Evolutionary conservation across 371 early-diverging fungal genomes (phyloP), one percentile per base, ranked within the genome.

Genomic region (Mucor saturninus): DNA sequence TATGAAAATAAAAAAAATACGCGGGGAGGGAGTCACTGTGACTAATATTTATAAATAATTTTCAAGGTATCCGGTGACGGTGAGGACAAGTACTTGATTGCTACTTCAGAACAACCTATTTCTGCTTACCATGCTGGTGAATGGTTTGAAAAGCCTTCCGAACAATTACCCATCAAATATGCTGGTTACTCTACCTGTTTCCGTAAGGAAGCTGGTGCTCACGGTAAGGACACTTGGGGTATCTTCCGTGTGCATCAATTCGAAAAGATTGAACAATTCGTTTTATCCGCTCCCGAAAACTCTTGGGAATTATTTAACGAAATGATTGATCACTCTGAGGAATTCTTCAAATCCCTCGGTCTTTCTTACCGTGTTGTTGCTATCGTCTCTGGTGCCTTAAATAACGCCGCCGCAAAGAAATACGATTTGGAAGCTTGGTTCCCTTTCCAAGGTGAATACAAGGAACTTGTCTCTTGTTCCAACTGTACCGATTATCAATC

Each of bases 221-320:
- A 97, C 73, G 99, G 99, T 65, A 94, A 97, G 72, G 99, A 99
- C 79, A 99, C 97, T 61, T 93, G 96, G 96, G 99, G 99, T 61
- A 93, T 99, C 65, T 99, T 99, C 92, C 91, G 99, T 64, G 98
- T 99, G 46, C 99, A 99, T 79, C 99, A 99, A 87, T 99, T 99
- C 77, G 99, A 99, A 81, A 99, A 99, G 90, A 87, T 99, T 59
- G 99, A 99, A 84, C 99, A 99, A 84, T 99, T 99, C 81, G 93
- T 96, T 42, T 78, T 99, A 72, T 93, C 96, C 29, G 93, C 94
- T 62, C 99, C 99, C 40, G 97, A 96, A 64, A 96, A 98, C 86
- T 93, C 94, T 40, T 95, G 97, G 95, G 96, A 93, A 67, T 93
- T 95, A 94, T 97, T 97, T 82, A 93, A 98, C 67, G 92, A 95